Percentiles rank a stretch among this genome's conserved stretches.
Conservation (phyloP, 768 basidiomycete genomes). For the Pleurotus djamor region DNA sequence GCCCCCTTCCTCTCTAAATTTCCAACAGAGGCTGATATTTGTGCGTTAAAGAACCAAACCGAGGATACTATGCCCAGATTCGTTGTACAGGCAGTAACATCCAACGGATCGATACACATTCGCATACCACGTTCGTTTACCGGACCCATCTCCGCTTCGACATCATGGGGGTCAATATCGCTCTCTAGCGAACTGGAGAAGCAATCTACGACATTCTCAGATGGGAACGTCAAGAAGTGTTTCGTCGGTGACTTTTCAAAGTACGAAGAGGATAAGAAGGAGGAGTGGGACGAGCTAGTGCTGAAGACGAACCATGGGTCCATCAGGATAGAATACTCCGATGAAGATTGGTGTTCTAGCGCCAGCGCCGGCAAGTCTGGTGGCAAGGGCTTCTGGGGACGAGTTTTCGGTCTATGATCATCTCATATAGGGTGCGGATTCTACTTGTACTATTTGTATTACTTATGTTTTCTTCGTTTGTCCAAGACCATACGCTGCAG, state of each 20-base stretch:
- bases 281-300: conserved; percentile 34
- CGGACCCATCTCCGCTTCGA: neutral
- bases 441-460: too few species aligned
- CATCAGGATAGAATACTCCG: too few species aligned
- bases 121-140: neutral
- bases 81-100: conserved; percentile 23
- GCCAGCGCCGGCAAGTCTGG: too few species aligned
- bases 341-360: too few species aligned
- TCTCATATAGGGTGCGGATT: too few species aligned
- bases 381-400: too few species aligned
- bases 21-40: too few species aligned
- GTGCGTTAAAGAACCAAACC: neutral
- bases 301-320: too few species aligned
- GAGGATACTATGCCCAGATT: neutral
- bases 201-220: conserved; percentile 27
- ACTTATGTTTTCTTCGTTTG: too few species aligned
- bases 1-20: conserved; percentile 8
- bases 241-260: conserved; percentile 37
- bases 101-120: conserved; percentile 20
- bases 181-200: conserved; percentile 28
- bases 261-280: conserved; percentile 19
- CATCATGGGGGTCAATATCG: conserved; percentile 12
- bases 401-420: too few species aligned
- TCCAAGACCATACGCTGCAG: too few species aligned
- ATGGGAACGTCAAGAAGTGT: conserved; percentile 28